Evolutionary conservation across 225 moss, liverwort and hornwort species (phyloP).

Genomic region (Thuidium tamariscinum): DNA sequence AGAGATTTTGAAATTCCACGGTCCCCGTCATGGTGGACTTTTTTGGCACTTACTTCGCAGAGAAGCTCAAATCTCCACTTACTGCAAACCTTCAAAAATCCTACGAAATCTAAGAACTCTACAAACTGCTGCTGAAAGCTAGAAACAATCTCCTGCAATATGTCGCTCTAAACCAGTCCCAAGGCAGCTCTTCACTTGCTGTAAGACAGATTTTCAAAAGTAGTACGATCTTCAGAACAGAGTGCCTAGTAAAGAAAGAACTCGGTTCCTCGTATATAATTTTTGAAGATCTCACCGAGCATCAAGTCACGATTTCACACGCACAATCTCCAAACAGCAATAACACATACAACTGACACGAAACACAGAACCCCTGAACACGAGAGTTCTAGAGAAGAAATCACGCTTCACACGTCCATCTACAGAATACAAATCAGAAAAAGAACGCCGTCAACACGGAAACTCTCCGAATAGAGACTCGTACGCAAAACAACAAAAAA

Average conservation of each 20-base stretch:
- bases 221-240: neutral
- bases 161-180: neutral
- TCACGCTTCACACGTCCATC: slow-evolving; percentile 1
- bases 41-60: neutral
- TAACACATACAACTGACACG: slow-evolving; percentile 7
- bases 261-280: neutral
- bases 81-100: neutral
- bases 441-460: neutral
- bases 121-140: neutral
- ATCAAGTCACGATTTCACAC: neutral
- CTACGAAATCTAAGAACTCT: neutral
- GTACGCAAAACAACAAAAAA: neutral
- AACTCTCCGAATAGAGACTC: neutral
- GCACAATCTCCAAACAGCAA: neutral
- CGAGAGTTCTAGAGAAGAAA: neutral
- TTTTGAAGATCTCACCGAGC: neutral
- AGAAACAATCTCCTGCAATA: neutral
- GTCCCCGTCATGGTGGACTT: slow-evolving; percentile 37
- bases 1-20: slow-evolving; percentile 27
- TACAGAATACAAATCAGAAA: neutral
- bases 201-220: neutral
- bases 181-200: neutral
- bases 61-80: neutral
- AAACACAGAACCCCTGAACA: neutral
- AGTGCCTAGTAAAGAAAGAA: neutral